Conservation (phyloP, 345 rosid genomes). For the Jatropha curcas region DNA sequence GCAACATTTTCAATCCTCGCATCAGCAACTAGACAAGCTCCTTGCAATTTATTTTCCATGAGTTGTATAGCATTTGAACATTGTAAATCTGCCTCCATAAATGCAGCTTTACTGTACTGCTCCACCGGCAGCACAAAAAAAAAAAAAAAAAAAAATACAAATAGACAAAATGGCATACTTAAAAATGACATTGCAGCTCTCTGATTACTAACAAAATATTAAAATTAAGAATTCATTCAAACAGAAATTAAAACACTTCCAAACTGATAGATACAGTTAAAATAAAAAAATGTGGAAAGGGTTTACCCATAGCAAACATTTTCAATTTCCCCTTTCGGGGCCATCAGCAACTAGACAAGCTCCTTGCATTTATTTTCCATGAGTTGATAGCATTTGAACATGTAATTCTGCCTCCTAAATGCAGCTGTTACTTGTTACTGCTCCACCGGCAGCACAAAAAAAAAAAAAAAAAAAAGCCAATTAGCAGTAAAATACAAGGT, state of each 20-base stretch:
- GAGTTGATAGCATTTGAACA: slow-evolving; percentile 44
- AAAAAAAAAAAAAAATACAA: too few relatives aligned
- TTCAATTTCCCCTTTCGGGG: slow-evolving; percentile 28
- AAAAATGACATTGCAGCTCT: neutral
- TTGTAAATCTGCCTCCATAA: slow-evolving; percentile 41
- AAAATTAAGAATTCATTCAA: neutral
- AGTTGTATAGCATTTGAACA: slow-evolving; percentile 44
- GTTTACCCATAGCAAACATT: slow-evolving; percentile 28
- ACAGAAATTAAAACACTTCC: neutral
- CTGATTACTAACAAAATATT: too few relatives aligned
- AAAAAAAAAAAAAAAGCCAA: neutral
- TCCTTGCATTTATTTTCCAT: slow-evolving; percentile 46
- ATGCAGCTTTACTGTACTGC: slow-evolving; percentile 37
- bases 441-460: slow-evolving; percentile 19
- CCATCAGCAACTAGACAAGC: slow-evolving; percentile 36
- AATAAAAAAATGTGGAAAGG: neutral
- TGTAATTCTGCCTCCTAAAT: slow-evolving; percentile 39
- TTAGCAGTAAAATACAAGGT: neutral
- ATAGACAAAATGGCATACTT: neutral
- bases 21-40: slow-evolving; percentile 35
- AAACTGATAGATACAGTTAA: neutral
- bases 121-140: too few relatives aligned
- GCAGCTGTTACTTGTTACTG: slow-evolving; percentile 37
- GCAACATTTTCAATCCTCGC: slow-evolving; percentile 32
- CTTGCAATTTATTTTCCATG: slow-evolving; percentile 46